A percentile compares a stretch with the other conserved stretches of the same genome.
Evolutionary conservation across 352 stramenopile genomes (phyloP).

Genomic region (Phytophthora fragariaefolia): DNA sequence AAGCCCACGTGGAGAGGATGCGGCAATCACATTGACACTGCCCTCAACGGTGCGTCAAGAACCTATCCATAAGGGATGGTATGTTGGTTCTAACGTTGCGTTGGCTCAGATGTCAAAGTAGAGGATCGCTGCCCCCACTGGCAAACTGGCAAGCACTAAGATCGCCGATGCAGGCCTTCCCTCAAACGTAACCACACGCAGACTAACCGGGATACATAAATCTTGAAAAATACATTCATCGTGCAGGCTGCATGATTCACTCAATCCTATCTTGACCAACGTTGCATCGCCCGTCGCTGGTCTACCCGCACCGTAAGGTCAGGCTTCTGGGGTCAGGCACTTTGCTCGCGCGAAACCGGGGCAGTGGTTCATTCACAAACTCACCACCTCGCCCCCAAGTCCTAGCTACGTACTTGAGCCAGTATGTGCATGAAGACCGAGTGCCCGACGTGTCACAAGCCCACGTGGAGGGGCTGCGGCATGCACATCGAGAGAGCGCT

Average conservation of each 20-base stretch:
- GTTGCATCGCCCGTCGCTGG: neutral
- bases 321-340: slow-evolving; percentile 13
- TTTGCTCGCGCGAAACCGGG: slow-evolving; percentile 6
- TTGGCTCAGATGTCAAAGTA: slow-evolving; percentile 39
- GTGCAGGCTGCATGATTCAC: neutral
- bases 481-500: slow-evolving; percentile 66
- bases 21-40: slow-evolving; percentile 57
- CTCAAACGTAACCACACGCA: neutral
- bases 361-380: slow-evolving; percentile 25
- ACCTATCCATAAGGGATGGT: neutral
- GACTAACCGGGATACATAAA: no score
- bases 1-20: slow-evolving; percentile 67
- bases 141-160: slow-evolving; percentile 53
- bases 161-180: neutral
- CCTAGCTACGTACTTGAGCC: neutral
- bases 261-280: no score
- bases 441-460: slow-evolving; percentile 63
- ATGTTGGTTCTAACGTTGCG: neutral
- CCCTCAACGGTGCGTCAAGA: slow-evolving; percentile 41
- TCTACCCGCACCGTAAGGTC: neutral
- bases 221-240: neutral
- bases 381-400: slow-evolving; percentile 10
- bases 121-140: slow-evolving; percentile 47
- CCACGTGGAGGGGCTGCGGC: slow-evolving; percentile 68
- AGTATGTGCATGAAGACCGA: slow-evolving; percentile 71